A percentile compares a stretch with the other conserved stretches of the same genome.
phyloP scores from a whole-genome alignment of 2,329 filamentous ascomycete species.

The Cladobotryum mycophilum region DNA sequence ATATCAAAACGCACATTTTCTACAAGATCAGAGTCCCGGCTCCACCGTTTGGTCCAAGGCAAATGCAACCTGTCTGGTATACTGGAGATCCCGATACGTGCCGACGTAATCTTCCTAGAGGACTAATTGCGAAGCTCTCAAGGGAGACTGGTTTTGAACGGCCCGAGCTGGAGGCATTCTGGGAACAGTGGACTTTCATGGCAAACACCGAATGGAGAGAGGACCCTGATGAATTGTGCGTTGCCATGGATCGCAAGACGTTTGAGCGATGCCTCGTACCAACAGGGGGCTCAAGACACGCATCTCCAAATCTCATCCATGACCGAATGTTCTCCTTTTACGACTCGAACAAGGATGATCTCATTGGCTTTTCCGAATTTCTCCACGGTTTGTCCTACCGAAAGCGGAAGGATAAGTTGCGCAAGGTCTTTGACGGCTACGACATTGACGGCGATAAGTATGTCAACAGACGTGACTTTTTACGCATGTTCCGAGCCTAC shows the following conservation, averaged over 20 bases:
- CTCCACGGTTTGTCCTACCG: slow-evolving; percentile 71
- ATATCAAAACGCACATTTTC: slow-evolving; percentile 89
- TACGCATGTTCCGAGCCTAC: slow-evolving; percentile 87
- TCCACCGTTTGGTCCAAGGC: slow-evolving; percentile 72
- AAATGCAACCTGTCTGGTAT: slow-evolving; percentile 80
- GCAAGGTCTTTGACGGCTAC: slow-evolving; percentile 77
- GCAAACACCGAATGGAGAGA: slow-evolving; percentile 78
- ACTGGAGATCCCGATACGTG: slow-evolving; percentile 75
- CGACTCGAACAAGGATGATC: slow-evolving; percentile 79
- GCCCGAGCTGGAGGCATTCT: slow-evolving; percentile 84
- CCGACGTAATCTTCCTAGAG: slow-evolving; percentile 58
- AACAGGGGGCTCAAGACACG: slow-evolving; percentile 70
- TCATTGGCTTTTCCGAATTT: slow-evolving; percentile 92
- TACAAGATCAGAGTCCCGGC: slow-evolving; percentile 92
- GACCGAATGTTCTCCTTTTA: slow-evolving; percentile 97
- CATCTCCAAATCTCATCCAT: slow-evolving; percentile 82
- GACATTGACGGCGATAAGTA: slow-evolving; percentile 86
- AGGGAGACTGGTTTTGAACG: slow-evolving; percentile 73
- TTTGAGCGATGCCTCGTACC: slow-evolving; percentile 89
- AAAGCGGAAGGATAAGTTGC: slow-evolving; percentile 62
- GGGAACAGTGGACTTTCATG: slow-evolving; percentile 95
- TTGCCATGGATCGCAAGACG: slow-evolving; percentile 86
- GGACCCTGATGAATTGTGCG: slow-evolving; percentile 68
- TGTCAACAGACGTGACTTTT: slow-evolving; percentile 77
- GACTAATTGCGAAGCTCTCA: slow-evolving; percentile 61